phyloP scores from a whole-genome alignment of 768 basidiomycete species.

The Mycena olivaceomarginata region DNA sequence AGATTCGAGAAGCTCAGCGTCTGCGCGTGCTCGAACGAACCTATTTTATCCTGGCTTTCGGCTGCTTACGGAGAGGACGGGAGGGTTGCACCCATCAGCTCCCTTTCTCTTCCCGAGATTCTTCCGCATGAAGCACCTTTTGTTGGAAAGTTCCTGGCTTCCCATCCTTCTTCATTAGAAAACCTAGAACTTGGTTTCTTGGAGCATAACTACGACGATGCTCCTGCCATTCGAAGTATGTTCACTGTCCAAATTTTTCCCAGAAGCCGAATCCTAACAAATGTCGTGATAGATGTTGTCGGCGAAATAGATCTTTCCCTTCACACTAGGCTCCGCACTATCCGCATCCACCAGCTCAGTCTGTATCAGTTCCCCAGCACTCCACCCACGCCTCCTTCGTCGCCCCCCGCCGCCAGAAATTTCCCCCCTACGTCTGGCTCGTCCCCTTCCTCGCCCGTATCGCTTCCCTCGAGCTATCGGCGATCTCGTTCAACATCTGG shows the following conservation, averaged over 20 bases:
- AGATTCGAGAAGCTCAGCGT: constrained; percentile 62
- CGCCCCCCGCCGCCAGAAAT: constrained; percentile 29
- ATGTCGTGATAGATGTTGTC: constrained; percentile 43
- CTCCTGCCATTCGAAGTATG: constrained; percentile 41
- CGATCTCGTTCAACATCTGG: constrained; percentile 55
- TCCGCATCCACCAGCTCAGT: constrained; percentile 55
- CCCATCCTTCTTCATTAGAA: constrained; percentile 52
- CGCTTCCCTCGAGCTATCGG: constrained; percentile 44
- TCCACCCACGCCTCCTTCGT: constrained; percentile 35
- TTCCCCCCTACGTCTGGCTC: constrained; percentile 54
- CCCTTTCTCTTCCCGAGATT: constrained; percentile 53
- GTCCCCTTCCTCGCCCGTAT: constrained; percentile 51
- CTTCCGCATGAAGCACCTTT: constrained; percentile 51
- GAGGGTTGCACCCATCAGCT: constrained; percentile 48
- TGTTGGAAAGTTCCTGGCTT: constrained; percentile 46
- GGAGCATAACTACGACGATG: constrained; percentile 42
- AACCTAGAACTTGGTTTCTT: constrained; percentile 56
- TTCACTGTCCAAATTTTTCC: neutral
- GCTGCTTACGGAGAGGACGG: constrained; percentile 19
- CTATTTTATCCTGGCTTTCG: constrained; percentile 56
- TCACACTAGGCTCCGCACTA: constrained; percentile 49
- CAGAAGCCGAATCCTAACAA: constrained; percentile 5
- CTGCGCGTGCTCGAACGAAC: constrained; percentile 49
- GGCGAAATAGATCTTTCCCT: constrained; percentile 50
- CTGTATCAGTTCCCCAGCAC: constrained; percentile 56